Evolutionary conservation across 164 flowering plant genomes (phyloP), one percentile per base, ranked within the genome.

Genomic region (grape (Vitis vinifera)): DNA sequence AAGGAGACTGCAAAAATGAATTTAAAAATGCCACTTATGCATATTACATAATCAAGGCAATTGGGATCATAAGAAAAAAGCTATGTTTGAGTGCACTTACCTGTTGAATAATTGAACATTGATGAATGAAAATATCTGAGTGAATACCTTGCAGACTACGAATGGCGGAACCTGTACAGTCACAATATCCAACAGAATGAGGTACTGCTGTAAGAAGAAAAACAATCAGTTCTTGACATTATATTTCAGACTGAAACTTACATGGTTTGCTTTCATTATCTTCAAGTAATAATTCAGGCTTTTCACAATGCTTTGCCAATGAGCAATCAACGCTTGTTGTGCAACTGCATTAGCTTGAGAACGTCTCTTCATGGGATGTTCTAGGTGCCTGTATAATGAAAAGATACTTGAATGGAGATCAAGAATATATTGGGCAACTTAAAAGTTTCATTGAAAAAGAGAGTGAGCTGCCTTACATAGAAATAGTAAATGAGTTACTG

Each of bases 261-360:
- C 97, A 77, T 78, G 81, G 76, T 91, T 91, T 70, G 85, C 88
- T 80, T 76, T 91, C 86, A 91, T 68, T 14, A 79, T 84, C 73
- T 82, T 81, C 68, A 91, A 76, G 76, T 81, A 86, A 73, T 65
- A 85, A 61, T 83, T 76, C 3, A 91, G 78, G 79, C 80, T 77
- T 75, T 83, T 89, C 63, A 88, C 93, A 57, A 91, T 89, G 85
- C 90, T 86, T 71, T 89, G 92, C 92, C 93, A 91, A 66, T 89
- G 97, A 77, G 87, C 87, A 74, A 85, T 89, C 48, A 89, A 77
- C 63, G 89, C 88, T 84, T 89, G 91, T 71, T 89, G 97, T 77
- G 91, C 91, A 55, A 77, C 89, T 59, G 87, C 86, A 83, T 85
- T 86, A 63, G 92, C 91, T 71, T 86, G 88, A 47, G 92, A 76